Evolutionary conservation across 768 basidiomycete species (phyloP).

Genomic region (Sarcomyxa edulis): DNA sequence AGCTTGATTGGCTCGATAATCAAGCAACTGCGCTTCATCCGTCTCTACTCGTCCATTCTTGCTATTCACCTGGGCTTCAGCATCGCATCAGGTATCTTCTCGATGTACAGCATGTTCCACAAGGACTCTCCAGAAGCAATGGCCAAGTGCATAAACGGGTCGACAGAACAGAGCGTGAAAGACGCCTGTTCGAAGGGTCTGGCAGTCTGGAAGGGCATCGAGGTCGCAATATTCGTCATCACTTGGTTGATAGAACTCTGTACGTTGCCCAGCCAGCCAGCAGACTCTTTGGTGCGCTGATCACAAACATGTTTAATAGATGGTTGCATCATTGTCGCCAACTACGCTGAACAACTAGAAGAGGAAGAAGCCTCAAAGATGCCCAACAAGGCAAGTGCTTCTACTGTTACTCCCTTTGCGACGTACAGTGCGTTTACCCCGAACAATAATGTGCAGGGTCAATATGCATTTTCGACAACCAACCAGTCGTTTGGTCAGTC

Average conservation of each 20-base stretch:
- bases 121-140: conserved; percentile 24
- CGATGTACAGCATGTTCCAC: conserved; percentile 44
- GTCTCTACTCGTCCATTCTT: conserved; percentile 37
- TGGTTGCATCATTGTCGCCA: conserved; percentile 44
- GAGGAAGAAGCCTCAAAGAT: conserved; percentile 36
- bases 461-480: too few relatives aligned
- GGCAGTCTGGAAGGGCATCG: conserved; percentile 34
- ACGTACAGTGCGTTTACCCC: too few relatives aligned
- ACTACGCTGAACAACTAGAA: conserved; percentile 48
- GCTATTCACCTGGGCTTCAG: conserved; percentile 40
- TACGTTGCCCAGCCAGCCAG: too few relatives aligned
- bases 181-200: conserved; percentile 38
- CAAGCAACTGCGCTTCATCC: conserved; percentile 35
- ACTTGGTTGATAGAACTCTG: conserved; percentile 53
- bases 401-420: too few relatives aligned
- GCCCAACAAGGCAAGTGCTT: too few relatives aligned
- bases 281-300: not conserved
- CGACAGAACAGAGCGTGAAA: conserved; percentile 19
- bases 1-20: conserved; percentile 41
- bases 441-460: too few relatives aligned
- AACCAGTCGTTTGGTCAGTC: too few relatives aligned
- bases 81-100: conserved; percentile 42
- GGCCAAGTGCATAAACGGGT: conserved; percentile 32
- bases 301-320: conserved; percentile 27
- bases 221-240: conserved; percentile 39